phyloP scores from a whole-genome alignment of 1,284 basidiomycete genomes.

The Cryptococcus jaspeensis region DNA sequence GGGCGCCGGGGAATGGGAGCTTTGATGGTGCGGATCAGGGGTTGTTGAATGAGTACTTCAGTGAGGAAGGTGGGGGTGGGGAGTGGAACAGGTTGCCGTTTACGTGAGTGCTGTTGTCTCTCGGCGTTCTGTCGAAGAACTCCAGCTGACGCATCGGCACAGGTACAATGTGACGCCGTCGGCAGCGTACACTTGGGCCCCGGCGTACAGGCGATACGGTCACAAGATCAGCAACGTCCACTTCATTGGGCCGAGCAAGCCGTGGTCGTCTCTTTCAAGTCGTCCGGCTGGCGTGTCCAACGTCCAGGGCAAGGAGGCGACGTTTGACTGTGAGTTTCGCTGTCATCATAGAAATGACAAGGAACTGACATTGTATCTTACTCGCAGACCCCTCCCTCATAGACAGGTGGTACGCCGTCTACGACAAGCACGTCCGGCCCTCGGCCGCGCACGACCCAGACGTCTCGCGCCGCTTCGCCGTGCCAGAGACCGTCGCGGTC shows the following conservation, averaged over 20 bases:
- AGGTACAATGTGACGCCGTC: constrained; percentile 94
- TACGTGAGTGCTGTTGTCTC: constrained; percentile 53
- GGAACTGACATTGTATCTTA: constrained; percentile 10
- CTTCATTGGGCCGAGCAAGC: constrained; percentile 92
- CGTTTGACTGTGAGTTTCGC: constrained; percentile 45
- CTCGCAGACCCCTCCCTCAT: constrained; percentile 60
- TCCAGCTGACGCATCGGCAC: background rate
- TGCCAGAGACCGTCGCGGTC: constrained; percentile 66
- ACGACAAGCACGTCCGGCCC: constrained; percentile 77
- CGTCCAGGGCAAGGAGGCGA: constrained; percentile 30
- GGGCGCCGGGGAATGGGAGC: constrained; percentile 61
- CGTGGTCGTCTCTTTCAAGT: constrained; percentile 74
- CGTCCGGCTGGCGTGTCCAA: constrained; percentile 58
- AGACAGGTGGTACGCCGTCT: constrained; percentile 86
- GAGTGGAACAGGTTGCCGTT: constrained; percentile 91
- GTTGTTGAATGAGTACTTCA: constrained; percentile 84
- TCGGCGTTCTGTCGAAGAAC: too few species aligned
- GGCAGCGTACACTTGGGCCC: constrained; percentile 97
- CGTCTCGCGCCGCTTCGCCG: constrained; percentile 59
- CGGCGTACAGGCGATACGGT: constrained; percentile 90
- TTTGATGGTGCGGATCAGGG: constrained; percentile 99
- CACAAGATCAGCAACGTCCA: constrained; percentile 84
- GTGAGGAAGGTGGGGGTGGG: constrained; percentile 60
- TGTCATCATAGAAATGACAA: constrained; percentile 3
- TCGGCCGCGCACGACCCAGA: constrained; percentile 48